A percentile compares a stretch with the other conserved stretches of the same genome.
phyloP scores from a whole-genome alignment of 2,329 filamentous ascomycete genomes.

The Pseudocercospora fuligena region DNA sequence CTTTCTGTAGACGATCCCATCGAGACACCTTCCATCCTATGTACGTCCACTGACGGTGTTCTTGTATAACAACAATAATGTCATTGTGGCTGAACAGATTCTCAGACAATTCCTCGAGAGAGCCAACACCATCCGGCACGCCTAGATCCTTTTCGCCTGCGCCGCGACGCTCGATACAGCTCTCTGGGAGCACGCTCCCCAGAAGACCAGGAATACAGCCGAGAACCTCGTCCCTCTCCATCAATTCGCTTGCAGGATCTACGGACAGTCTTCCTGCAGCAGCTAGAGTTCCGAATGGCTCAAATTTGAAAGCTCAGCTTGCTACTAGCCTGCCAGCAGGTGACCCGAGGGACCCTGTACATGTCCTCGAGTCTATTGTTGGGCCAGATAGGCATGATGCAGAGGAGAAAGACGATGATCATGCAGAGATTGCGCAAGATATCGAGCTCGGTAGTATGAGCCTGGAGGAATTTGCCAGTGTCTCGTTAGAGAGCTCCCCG shows the following conservation, averaged over 20 bases:
- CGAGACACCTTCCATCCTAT: neutral
- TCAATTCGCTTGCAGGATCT: conserved; percentile 75
- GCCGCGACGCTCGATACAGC: conserved; percentile 68
- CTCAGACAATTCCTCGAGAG: conserved; percentile 48
- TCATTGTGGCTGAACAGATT: conserved; percentile 91
- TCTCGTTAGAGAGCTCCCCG: conserved; percentile 31
- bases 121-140: conserved; percentile 67
- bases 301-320: conserved; percentile 65
- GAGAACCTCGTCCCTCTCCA: conserved; percentile 76
- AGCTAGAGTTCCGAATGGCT: conserved; percentile 69
- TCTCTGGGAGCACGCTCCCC: conserved; percentile 70
- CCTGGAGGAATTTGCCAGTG: conserved; percentile 70
- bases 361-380: conserved; percentile 68
- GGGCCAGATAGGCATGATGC: conserved; percentile 42
- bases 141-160: conserved; percentile 72
- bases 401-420: conserved; percentile 44
- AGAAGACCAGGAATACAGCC: conserved; percentile 71
- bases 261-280: conserved; percentile 73
- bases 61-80: neutral
- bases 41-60: neutral
- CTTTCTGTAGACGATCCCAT: neutral
- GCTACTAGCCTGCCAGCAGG: conserved; percentile 52
- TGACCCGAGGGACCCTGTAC: conserved; percentile 70
- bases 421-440: conserved; percentile 59
- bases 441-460: conserved; percentile 81